phyloP scores from a whole-genome alignment of 2,329 filamentous ascomycete genomes.

The Fusarium protoensiforme region DNA sequence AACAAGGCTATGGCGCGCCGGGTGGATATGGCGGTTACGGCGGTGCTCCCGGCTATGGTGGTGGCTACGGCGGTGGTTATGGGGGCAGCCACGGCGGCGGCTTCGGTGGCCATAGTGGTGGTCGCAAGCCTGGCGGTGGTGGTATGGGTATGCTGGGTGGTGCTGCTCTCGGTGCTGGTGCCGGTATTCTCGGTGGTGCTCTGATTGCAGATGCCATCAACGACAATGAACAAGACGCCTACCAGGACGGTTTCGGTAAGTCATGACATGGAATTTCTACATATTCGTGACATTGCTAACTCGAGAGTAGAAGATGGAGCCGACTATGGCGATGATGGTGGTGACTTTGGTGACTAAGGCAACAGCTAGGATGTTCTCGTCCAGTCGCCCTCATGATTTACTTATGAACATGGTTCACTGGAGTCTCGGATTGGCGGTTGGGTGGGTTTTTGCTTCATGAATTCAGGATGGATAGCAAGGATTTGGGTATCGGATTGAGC shows the following conservation, averaged over 20 bases:
- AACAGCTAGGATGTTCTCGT: background rate
- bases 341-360: conserved; percentile 29
- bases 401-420: conserved; percentile 13
- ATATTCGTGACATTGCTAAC: conserved; percentile 24
- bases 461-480: background rate
- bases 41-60: conserved; percentile 42
- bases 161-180: conserved; percentile 81
- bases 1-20: conserved; percentile 27
- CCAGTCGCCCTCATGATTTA: background rate
- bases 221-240: conserved; percentile 69
- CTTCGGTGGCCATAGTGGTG: conserved; percentile 13
- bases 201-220: conserved; percentile 76
- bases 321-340: conserved; percentile 43
- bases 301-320: conserved; percentile 45
- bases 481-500: conserved; percentile 3
- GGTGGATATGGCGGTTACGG: conserved; percentile 42
- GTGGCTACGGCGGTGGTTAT: background rate
- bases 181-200: conserved; percentile 82
- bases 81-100: conserved; percentile 47
- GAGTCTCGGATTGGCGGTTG: background rate
- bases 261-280: background rate
- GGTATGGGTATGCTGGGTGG: conserved; percentile 77
- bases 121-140: conserved; percentile 55
- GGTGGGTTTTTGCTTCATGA: conserved; percentile 13
- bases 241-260: conserved; percentile 57